Base-by-base conservation (phyloP, 192 early-diverging fungal genomes). In the Backusella mclennaniae region DNA sequence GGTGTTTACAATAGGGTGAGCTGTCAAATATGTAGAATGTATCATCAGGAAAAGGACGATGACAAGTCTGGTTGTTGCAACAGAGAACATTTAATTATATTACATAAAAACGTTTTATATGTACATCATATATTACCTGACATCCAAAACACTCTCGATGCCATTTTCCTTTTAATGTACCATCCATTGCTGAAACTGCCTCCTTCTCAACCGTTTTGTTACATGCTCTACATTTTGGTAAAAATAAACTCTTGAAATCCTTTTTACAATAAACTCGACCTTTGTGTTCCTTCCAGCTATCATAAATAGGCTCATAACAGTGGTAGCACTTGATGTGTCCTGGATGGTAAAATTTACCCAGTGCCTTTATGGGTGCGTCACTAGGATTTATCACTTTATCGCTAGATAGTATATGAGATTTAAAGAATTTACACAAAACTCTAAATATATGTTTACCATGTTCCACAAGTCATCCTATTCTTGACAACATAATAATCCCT, bases 21-120 rank as follows among this genome's bases (percentile, higher is more conserved):
- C 93, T 88, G 1, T 94, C 91, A 80, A 90, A 90, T n/a, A 97
- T 95, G 79, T 96, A 97, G 77, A 97, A 97, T 66, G 87, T 90
- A 73, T 92, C 92, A 76, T 94, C 90, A 6, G 92, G 92, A 78
- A 95, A 95, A 15, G 89, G 87, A 67, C 79, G 79, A 63, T 82
- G 86, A 78, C 94, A 95, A 0, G 86, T 91, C 78, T 86, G 69
- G n/a, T 56, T 56, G n/a, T 23, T 39, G 9, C 11, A 39, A 44
- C 15, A 44, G 49, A 26, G 19, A 23, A 39, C 7, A 39, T 39
- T 39, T 39, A 39, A 33, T 33, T 39, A 39, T 39, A 39, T 39
- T 39, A 39, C 38, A 11, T 7, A 39, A 39, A 21, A 7, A 3
- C 12, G 29, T 53, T 53, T 53, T 21, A 23, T 7, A 53, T 53